phyloP scores from a whole-genome alignment of 2,329 filamentous ascomycete species.

The Fonsecaea nubica region DNA sequence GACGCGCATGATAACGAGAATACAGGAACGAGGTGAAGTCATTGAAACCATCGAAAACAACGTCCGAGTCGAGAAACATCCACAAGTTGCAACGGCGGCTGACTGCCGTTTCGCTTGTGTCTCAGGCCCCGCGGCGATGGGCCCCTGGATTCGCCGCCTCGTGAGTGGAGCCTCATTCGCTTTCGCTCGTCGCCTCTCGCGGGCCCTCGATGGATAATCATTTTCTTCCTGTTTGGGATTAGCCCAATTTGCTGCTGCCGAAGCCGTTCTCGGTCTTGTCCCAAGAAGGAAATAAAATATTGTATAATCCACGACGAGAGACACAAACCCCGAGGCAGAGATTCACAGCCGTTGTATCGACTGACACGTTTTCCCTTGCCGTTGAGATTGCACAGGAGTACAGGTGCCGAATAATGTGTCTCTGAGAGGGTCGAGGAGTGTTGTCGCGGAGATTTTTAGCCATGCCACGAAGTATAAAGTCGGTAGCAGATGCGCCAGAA shows the following conservation, averaged over 20 bases:
- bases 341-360: background rate
- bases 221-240: constrained; percentile 13
- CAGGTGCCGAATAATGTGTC: background rate
- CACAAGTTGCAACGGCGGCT: background rate
- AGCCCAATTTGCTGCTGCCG: background rate
- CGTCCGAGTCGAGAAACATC: background rate
- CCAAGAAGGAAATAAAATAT: constrained; percentile 21
- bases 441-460: background rate
- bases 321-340: background rate
- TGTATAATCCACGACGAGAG: constrained; percentile 8
- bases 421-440: constrained; percentile 35
- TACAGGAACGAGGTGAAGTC: background rate
- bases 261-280: constrained; percentile 18
- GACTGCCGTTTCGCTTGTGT: constrained; percentile 11
- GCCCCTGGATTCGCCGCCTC: constrained; percentile 17
- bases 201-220: constrained; percentile 21
- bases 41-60: background rate
- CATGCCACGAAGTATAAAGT: background rate
- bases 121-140: background rate
- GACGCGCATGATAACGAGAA: background rate
- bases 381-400: constrained; percentile 1
- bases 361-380: background rate
- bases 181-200: background rate
- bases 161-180: background rate
- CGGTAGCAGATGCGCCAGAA: background rate